phyloP scores from a whole-genome alignment of 2,329 filamentous ascomycete species.

The Ceratocystis cubensis region DNA sequence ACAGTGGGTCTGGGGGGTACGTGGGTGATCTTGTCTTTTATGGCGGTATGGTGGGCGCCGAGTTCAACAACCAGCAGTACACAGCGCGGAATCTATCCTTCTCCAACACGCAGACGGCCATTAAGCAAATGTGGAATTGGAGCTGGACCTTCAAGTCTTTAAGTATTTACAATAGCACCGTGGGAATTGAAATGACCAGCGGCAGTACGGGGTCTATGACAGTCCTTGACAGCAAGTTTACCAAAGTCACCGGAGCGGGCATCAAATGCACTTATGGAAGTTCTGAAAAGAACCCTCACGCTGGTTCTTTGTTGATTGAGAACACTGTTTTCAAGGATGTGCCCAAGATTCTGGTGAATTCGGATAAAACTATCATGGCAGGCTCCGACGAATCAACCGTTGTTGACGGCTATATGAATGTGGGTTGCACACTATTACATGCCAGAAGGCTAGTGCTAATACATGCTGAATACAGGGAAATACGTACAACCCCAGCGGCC shows the following conservation, averaged over 20 bases:
- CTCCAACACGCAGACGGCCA: conserved; percentile 50
- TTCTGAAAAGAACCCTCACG: conserved; percentile 44
- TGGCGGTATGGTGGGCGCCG: conserved; percentile 49
- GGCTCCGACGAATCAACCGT: background rate
- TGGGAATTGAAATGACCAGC: conserved; percentile 54
- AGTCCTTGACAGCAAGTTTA: conserved; percentile 60
- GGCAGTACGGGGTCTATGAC: conserved; percentile 61
- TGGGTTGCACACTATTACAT: conserved; percentile 6
- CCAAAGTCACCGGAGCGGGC: conserved; percentile 22
- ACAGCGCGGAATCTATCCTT: conserved; percentile 57
- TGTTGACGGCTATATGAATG: conserved; percentile 27
- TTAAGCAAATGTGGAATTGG: conserved; percentile 66
- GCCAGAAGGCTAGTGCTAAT: background rate
- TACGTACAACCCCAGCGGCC: conserved; percentile 42
- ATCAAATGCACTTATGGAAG: conserved; percentile 35
- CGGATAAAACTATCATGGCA: conserved; percentile 33
- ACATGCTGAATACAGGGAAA: conserved; percentile 41
- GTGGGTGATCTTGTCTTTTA: conserved; percentile 58
- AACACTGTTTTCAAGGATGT: conserved; percentile 34
- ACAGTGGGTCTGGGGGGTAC: conserved; percentile 53
- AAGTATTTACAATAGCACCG: conserved; percentile 47
- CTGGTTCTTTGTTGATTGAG: conserved; percentile 36
- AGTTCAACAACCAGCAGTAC: conserved; percentile 57
- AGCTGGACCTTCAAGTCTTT: conserved; percentile 61
- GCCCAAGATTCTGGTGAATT: conserved; percentile 29